A percentile compares a stretch with the other conserved stretches of the same genome.
Evolutionary conservation across 2,329 filamentous ascomycete species (phyloP).

Genomic region (Penicillium digitatum): DNA sequence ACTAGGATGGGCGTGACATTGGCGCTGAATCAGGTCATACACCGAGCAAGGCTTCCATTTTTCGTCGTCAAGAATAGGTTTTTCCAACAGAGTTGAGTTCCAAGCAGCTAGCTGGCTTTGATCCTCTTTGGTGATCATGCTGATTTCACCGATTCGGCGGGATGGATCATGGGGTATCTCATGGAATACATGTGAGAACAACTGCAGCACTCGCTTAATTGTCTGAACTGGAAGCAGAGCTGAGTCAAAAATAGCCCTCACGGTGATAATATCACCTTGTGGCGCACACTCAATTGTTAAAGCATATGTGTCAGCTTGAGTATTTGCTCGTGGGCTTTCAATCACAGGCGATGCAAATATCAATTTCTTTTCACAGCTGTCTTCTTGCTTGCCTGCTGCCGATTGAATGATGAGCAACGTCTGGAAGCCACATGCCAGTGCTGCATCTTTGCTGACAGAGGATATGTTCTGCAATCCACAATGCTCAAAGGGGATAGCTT

Average conservation of each 20-base stretch:
- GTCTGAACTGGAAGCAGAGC: background rate
- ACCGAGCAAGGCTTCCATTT: background rate
- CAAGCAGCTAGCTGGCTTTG: background rate
- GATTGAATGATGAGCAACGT: background rate
- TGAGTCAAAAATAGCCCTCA: background rate
- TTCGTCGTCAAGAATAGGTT: background rate
- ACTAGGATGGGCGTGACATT: conserved; percentile 7
- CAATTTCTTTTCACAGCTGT: too few species aligned
- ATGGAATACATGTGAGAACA: background rate
- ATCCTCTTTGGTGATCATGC: background rate
- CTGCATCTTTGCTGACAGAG: background rate
- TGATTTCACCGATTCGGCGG: background rate
- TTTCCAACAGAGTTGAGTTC: background rate
- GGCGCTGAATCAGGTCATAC: conserved; percentile 1
- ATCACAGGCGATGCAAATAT: background rate
- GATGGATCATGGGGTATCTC: background rate
- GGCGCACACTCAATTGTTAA: background rate
- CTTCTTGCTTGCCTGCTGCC: too few species aligned
- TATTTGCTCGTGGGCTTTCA: background rate
- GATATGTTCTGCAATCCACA: background rate
- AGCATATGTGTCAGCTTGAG: background rate
- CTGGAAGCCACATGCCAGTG: background rate
- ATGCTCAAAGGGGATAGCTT: background rate
- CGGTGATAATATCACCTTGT: background rate
- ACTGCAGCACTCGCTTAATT: background rate